Percentiles rank a stretch among this genome's conserved stretches.
Conservation (phyloP, 768 basidiomycete species). For the Hygrocybe coccinea region DNA sequence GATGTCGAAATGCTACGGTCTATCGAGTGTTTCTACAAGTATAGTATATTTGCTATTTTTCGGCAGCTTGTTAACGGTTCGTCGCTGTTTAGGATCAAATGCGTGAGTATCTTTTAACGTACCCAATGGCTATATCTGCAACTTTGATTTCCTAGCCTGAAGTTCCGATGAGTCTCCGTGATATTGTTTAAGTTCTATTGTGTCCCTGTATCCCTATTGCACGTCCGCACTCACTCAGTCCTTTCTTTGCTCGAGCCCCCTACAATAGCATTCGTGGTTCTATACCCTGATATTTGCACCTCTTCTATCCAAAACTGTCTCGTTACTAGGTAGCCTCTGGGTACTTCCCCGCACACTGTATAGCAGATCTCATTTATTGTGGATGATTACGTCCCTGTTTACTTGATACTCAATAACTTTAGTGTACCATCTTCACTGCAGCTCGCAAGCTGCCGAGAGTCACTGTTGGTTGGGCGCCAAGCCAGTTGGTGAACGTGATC, state of each 20-base stretch:
- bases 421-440: slow-evolving; percentile 93
- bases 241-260: slow-evolving; percentile 35
- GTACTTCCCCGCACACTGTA: slow-evolving; percentile 60
- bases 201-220: slow-evolving; percentile 81
- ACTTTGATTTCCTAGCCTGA: slow-evolving; percentile 56
- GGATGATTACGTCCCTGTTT: slow-evolving; percentile 42
- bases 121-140: slow-evolving; percentile 14
- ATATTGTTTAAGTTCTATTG: slow-evolving; percentile 65
- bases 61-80: slow-evolving; percentile 15
- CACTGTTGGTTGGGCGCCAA: slow-evolving; percentile 57
- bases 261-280: slow-evolving; percentile 55
- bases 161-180: slow-evolving; percentile 86
- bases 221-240: slow-evolving; percentile 29
- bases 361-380: slow-evolving; percentile 48
- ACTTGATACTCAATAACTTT: slow-evolving; percentile 64
- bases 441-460: slow-evolving; percentile 60
- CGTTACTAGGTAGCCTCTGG: slow-evolving; percentile 48
- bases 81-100: slow-evolving; percentile 65
- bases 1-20: slow-evolving; percentile 98
- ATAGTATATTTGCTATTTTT: slow-evolving; percentile 6
- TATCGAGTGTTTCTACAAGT: slow-evolving; percentile 99
- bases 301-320: slow-evolving; percentile 52
- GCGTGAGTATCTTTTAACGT: slow-evolving; percentile 47
- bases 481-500: slow-evolving; percentile 74
- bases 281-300: slow-evolving; percentile 59